Evolutionary conservation across 2,329 filamentous ascomycete species (phyloP).

Genomic region (Epichloe hybrida): DNA sequence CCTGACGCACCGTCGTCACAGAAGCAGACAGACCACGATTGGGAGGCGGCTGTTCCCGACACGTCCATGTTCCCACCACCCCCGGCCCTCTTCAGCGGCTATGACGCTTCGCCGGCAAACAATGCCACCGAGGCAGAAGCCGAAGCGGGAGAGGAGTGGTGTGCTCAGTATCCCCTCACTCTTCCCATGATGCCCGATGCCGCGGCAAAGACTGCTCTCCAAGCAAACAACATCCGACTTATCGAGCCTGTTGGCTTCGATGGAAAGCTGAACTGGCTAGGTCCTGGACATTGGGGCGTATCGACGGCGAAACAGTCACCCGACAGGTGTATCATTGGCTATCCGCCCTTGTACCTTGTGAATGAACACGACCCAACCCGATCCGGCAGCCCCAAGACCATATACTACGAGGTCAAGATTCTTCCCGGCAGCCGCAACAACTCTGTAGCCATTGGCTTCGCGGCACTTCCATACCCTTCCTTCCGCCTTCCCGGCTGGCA

Average conservation of each 20-base stretch:
- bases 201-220: constrained; percentile 32
- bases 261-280: constrained; percentile 31
- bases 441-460: constrained; percentile 53
- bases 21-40: constrained; percentile 43
- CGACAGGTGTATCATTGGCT: constrained; percentile 53
- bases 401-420: constrained; percentile 62
- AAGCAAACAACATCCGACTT: constrained; percentile 38
- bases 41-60: constrained; percentile 58
- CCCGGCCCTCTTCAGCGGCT: constrained; percentile 49
- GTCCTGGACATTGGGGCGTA: constrained; percentile 39
- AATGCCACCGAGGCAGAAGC: constrained; percentile 56
- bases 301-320: constrained; percentile 28
- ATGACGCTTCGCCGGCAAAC: constrained; percentile 51
- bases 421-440: constrained; percentile 30
- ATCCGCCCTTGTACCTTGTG: constrained; percentile 55
- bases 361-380: constrained; percentile 42
- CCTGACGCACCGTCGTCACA: constrained; percentile 19
- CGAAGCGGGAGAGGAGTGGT: constrained; percentile 54
- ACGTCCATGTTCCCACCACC: constrained; percentile 60
- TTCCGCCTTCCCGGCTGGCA: constrained; percentile 77
- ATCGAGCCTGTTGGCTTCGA: constrained; percentile 35
- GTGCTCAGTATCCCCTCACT: constrained; percentile 45
- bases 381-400: constrained; percentile 30
- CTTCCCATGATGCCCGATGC: constrained; percentile 36
- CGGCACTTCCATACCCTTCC: constrained; percentile 60